A percentile compares a stretch with the other conserved stretches of the same genome.
Evolutionary conservation across 805 yeast species (phyloP).

Genomic region (Ogataea henricii): DNA sequence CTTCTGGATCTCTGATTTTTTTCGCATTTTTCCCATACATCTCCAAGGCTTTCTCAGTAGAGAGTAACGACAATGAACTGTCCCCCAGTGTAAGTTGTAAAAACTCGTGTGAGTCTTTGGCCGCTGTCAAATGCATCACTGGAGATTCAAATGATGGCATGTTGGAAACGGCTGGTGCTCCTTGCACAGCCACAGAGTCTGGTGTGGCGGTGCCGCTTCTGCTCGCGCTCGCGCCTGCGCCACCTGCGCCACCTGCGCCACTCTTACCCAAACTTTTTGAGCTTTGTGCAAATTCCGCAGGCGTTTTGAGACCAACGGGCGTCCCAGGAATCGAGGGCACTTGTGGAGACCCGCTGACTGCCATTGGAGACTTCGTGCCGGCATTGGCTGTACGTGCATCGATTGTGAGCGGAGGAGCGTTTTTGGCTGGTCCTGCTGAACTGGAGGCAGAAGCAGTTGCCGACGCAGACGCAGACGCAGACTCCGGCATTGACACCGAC

Average conservation of each 20-base stretch:
- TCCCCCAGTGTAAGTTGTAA: constrained; percentile 17
- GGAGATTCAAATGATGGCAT: constrained; percentile 14
- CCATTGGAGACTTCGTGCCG: neutral
- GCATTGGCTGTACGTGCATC: neutral
- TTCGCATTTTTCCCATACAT: constrained; percentile 84
- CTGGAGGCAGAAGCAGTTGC: neutral
- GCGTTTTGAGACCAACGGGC: constrained; percentile 11
- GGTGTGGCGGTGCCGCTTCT: constrained; percentile 14
- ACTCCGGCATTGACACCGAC: too few relatives aligned
- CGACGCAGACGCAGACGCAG: neutral
- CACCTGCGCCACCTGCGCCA: neutral
- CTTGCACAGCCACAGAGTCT: constrained; percentile 12
- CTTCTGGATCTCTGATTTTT: constrained; percentile 79
- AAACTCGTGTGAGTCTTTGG: constrained; percentile 21
- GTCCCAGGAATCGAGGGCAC: constrained; percentile 16
- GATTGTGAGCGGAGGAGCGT: neutral
- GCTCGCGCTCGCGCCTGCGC: neutral
- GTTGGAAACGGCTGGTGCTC: neutral
- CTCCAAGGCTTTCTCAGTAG: constrained; percentile 68
- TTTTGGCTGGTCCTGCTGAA: neutral
- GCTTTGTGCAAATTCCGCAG: too few relatives aligned
- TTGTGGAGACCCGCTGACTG: neutral
- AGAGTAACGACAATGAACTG: constrained; percentile 38
- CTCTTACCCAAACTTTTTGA: too few relatives aligned
- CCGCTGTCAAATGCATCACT: constrained; percentile 15